A percentile compares a stretch with the other conserved stretches of the same genome.
Conservation (phyloP, 139 green algal genomes). For the Spirogloea muscicola region DNA sequence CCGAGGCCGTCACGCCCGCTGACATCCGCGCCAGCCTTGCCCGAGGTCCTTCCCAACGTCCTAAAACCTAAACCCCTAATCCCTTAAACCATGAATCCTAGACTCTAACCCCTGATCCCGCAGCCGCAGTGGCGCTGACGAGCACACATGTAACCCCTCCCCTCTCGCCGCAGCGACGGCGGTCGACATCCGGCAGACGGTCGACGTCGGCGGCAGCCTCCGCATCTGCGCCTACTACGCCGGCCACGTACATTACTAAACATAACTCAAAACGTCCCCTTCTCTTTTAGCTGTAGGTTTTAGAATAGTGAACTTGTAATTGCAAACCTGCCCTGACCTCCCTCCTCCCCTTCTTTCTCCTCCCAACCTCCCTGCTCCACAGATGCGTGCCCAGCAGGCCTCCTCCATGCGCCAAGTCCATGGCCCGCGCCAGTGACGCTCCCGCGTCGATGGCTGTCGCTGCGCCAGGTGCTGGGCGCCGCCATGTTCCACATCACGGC, state of each 20-base stretch:
- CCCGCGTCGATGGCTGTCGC: slow-evolving; percentile 55
- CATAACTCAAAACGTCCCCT: too few relatives aligned
- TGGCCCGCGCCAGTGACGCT: slow-evolving; percentile 56
- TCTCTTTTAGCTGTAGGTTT: too few relatives aligned
- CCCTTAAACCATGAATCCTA: neutral
- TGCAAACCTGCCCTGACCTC: too few relatives aligned
- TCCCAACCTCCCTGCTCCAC: too few relatives aligned
- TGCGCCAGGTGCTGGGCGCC: slow-evolving; percentile 61
- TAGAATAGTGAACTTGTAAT: too few relatives aligned
- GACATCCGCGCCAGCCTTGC: slow-evolving; percentile 13
- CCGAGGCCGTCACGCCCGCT: slow-evolving; percentile 17
- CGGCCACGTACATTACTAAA: slow-evolving; percentile 18
- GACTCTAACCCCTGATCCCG: neutral
- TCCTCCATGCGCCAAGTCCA: too few relatives aligned
- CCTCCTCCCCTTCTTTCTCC: too few relatives aligned
- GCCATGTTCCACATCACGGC: slow-evolving; percentile 61
- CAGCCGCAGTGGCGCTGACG: neutral
- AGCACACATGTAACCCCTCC: neutral
- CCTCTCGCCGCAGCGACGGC: slow-evolving; percentile 24
- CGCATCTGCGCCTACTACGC: slow-evolving; percentile 61
- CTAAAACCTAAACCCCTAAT: neutral
- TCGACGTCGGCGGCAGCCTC: slow-evolving; percentile 39
- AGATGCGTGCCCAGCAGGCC: too few relatives aligned
- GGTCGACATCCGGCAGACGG: slow-evolving; percentile 33
- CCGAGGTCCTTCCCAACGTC: slow-evolving; percentile 3